Evolutionary conservation across 495 filamentous ascomycete species (phyloP).

Genomic region (Trichoderma parareesei): DNA sequence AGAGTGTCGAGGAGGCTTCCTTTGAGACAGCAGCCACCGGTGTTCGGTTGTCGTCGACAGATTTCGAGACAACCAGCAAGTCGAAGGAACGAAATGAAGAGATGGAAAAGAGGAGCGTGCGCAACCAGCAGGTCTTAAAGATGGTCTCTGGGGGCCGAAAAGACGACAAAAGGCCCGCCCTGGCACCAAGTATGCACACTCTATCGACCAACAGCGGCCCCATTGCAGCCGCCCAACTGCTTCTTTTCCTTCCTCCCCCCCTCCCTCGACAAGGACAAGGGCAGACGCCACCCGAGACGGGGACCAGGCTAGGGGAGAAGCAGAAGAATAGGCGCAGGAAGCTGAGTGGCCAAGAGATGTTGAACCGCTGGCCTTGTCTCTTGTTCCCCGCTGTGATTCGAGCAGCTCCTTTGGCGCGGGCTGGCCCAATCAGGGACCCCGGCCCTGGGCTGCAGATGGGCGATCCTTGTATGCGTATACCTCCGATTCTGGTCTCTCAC

Average conservation of each 20-base stretch:
- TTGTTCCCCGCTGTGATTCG: conserved; percentile 7
- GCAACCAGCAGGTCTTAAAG: background rate
- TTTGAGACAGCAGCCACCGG: background rate
- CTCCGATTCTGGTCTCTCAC: background rate
- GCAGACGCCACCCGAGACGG: conserved; percentile 8
- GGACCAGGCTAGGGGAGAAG: background rate
- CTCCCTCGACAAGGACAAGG: background rate
- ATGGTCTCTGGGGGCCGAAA: conserved; percentile 7
- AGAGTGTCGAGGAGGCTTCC: too few species aligned
- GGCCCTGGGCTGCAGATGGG: background rate
- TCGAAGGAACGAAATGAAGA: background rate
- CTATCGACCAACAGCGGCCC: background rate
- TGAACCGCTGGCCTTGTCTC: background rate
- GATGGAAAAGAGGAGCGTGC: background rate
- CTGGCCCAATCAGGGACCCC: background rate
- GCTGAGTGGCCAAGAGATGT: background rate
- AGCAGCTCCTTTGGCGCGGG: background rate
- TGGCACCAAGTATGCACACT: background rate
- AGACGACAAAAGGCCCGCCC: background rate
- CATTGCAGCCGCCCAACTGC: conserved; percentile 8
- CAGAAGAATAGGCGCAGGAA: background rate
- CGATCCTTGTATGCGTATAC: background rate
- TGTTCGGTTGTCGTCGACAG: background rate
- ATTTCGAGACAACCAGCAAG: background rate
- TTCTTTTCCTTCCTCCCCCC: background rate